Evolutionary conservation across 768 basidiomycete genomes (phyloP).

Genomic region (Serendipita sp.): DNA sequence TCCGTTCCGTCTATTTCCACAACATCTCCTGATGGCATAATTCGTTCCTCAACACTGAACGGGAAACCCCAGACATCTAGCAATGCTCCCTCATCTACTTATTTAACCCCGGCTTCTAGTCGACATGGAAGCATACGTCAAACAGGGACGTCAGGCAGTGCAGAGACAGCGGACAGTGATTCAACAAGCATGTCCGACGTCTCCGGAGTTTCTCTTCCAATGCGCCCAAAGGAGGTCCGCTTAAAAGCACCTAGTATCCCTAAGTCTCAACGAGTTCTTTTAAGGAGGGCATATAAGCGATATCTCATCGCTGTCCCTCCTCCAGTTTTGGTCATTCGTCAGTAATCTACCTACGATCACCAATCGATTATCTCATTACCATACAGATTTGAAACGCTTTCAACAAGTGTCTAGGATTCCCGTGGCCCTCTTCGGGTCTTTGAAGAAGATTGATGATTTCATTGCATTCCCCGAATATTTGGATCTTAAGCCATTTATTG

Average conservation of each 20-base stretch:
- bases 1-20: conserved; percentile 42
- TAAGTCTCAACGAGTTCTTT: conserved; percentile 42
- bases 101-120: conserved; percentile 2
- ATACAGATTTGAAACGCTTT: conserved; percentile 66
- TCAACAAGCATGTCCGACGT: not conserved
- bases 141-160: not conserved
- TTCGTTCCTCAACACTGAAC: not conserved
- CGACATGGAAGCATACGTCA: not conserved
- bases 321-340: conserved; percentile 69
- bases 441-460: conserved; percentile 80
- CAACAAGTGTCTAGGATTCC: conserved; percentile 61
- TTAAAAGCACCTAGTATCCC: conserved; percentile 15
- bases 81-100: not conserved
- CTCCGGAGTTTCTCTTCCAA: not conserved
- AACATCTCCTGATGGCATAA: conserved; percentile 21
- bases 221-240: not conserved
- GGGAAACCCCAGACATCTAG: not conserved
- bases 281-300: conserved; percentile 81
- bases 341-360: not conserved
- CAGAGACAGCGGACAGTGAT: not conserved
- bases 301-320: conserved; percentile 80
- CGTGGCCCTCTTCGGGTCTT: conserved; percentile 29
- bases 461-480: conserved; percentile 78
- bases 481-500: conserved; percentile 72
- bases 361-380: not conserved